phyloP scores from a whole-genome alignment of 305 asterid species.

The Solanum hybrid region DNA sequence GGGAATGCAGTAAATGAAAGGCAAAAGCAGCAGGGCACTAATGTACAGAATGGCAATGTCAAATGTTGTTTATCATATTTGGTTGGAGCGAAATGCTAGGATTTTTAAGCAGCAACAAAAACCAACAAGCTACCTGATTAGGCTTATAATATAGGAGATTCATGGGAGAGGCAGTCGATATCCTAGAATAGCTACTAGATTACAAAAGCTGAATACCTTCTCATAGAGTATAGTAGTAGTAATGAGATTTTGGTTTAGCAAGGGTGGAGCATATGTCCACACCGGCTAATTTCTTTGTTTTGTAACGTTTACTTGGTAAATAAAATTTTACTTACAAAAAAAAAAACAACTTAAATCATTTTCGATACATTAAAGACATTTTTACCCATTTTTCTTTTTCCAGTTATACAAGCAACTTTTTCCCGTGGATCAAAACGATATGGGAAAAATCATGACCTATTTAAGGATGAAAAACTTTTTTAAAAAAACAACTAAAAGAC shows the following conservation, averaged over 20 bases:
- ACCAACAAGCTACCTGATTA: too few species aligned
- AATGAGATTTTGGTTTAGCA: too few species aligned
- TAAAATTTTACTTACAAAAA: too few species aligned
- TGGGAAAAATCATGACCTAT: not conserved
- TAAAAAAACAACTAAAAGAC: not conserved
- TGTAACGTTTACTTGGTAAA: too few species aligned
- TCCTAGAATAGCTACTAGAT: too few species aligned
- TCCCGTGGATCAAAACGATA: not conserved
- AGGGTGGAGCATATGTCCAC: not conserved
- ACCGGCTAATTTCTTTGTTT: not conserved
- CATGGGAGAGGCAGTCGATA: not conserved
- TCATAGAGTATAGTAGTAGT: too few species aligned
- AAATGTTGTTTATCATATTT: too few species aligned
- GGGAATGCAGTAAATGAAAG: not conserved
- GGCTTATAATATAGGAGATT: too few species aligned
- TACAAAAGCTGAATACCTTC: too few species aligned
- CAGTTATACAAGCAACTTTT: not conserved
- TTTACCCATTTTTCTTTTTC: not conserved
- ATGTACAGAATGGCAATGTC: not conserved
- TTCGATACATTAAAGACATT: not conserved
- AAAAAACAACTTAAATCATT: not conserved
- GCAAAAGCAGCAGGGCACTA: not conserved
- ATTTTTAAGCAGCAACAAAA: too few species aligned
- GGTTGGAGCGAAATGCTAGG: not conserved
- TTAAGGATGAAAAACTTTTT: not conserved